Percentiles rank a stretch among this genome's conserved stretches.
phyloP scores from a whole-genome alignment of 495 filamentous ascomycete species.

The Pseudoneurospora amorphoporcata region DNA sequence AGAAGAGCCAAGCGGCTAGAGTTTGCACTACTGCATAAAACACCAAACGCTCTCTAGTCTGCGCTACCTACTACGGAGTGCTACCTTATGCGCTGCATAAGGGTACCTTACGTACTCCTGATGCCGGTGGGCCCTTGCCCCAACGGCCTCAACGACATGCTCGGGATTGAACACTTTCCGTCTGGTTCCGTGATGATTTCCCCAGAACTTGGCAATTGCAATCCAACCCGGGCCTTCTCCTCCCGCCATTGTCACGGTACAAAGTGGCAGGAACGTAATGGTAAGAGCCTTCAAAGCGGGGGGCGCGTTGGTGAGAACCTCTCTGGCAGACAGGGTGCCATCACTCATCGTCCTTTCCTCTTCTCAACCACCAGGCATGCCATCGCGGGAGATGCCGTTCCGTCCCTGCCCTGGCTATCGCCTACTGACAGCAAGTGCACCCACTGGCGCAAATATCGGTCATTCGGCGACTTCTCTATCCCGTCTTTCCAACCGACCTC shows the following conservation, averaged over 20 bases:
- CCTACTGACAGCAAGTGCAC: neutral
- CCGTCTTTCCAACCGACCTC: neutral
- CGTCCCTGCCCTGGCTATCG: neutral
- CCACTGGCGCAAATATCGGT: neutral
- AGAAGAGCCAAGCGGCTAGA: neutral
- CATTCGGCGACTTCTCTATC: neutral
- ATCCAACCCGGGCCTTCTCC: neutral
- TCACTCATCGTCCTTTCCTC: neutral
- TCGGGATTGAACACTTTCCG: neutral
- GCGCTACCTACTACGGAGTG: neutral
- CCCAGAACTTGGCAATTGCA: neutral
- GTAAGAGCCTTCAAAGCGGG: neutral
- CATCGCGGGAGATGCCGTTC: neutral
- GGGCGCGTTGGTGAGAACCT: neutral
- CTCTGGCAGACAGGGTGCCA: neutral
- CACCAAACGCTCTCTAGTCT: neutral
- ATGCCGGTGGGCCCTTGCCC: neutral
- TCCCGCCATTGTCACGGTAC: neutral
- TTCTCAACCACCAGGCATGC: neutral
- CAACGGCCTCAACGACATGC: neutral
- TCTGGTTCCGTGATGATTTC: neutral
- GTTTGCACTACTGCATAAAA: neutral
- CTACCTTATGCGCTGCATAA: neutral
- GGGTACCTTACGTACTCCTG: neutral
- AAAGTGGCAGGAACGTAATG: neutral